Base-by-base conservation (phyloP, 1,139 yeast genomes). In the Candida mesenterica region DNA sequence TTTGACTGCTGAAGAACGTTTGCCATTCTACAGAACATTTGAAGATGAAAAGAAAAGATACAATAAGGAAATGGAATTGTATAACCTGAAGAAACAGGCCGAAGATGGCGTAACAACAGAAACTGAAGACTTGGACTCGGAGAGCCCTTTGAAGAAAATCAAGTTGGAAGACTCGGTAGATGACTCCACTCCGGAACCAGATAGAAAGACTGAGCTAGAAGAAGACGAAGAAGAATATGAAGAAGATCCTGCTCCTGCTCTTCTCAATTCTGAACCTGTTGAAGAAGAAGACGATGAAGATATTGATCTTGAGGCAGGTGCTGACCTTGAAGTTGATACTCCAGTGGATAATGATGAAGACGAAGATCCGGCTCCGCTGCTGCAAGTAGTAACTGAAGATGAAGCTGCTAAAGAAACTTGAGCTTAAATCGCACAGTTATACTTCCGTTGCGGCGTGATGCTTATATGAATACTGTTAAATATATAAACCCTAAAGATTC, bases 1-100 rank as follows among this genome's bases (percentile, higher is more conserved):
- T 39, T 68, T 90, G 49, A 76, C 72, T 40, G 85, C 82, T 30
- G 86, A 76, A 28, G 84, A 76, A 16, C 75, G 87, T 39, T 79
- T 76, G 49, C 94, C 94, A 7, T 90, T 78, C 57, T 81, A 80
- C 50, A 82, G 82, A 42, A 59, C 83, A 38, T 89, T 83, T 53
- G 94, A 82, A 53, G 87, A 82, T 39, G 97, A 88, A 47, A 80
- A 84, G 52, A 73, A 74, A 37, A 76, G 95, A 49, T 88, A 86
- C 53, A 78, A 79, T 37, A 72, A 69, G 34, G 95, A 88, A 53
- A 80, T 87, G 83, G 76, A 68, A 31, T 77, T 70, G 20, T 87
- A 85, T 40, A 64, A 58, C 48, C 76, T 71, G 33, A 62, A 56
- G 38, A 70, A 68, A 28, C 45, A 36, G 20, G 45, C 38, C 6